Evolutionary conservation across 2,329 filamentous ascomycete species (phyloP).

Genomic region (Colletotrichum orchidophilum): DNA sequence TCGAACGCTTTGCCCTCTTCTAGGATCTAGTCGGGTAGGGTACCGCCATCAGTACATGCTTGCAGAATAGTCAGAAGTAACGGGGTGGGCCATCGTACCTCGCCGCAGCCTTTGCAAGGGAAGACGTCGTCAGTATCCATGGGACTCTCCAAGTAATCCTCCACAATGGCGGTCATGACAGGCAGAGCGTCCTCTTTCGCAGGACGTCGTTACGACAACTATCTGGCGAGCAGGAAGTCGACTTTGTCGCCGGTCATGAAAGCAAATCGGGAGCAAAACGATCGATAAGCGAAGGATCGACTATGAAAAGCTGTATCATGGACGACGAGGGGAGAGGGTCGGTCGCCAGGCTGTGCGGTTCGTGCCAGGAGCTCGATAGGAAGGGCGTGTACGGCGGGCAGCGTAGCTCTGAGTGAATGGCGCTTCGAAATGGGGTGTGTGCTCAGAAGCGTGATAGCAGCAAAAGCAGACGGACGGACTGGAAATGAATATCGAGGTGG

Average conservation of each 20-base stretch:
- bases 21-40: conserved; percentile 73
- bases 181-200: conserved; percentile 24
- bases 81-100: conserved; percentile 64
- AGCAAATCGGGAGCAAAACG: conserved; percentile 6
- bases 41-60: conserved; percentile 32
- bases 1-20: conserved; percentile 99
- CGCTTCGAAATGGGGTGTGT: conserved; percentile 23
- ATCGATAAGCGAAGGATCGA: conserved; percentile 11
- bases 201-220: conserved; percentile 27
- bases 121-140: conserved; percentile 86
- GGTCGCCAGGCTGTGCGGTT: conserved; percentile 28
- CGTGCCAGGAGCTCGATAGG: conserved; percentile 29
- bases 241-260: conserved; percentile 29
- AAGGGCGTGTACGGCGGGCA: conserved; percentile 19
- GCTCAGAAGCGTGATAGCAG: conserved; percentile 23
- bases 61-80: conserved; percentile 16
- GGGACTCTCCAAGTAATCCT: conserved; percentile 70
- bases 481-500: not conserved
- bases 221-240: conserved; percentile 16
- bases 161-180: conserved; percentile 61
- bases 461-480: conserved; percentile 9
- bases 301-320: conserved; percentile 24
- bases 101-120: conserved; percentile 92
- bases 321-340: conserved; percentile 12
- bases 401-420: conserved; percentile 20